Base-by-base conservation (phyloP, 257 asterid genomes). In the Craterostigma plantagineum region DNA sequence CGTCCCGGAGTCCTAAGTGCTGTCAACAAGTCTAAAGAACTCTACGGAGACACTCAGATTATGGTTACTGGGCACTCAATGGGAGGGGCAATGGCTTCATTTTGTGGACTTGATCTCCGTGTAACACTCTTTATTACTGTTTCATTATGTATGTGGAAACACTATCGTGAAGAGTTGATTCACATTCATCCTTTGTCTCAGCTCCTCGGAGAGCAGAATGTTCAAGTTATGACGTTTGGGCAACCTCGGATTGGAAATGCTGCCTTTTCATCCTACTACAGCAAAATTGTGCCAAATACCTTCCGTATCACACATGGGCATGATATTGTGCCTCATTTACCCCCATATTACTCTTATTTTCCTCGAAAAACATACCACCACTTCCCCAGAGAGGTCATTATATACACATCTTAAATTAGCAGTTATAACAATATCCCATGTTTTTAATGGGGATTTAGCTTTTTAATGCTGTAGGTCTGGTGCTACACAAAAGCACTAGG, bases 21-120 rank as follows among this genome's bases (percentile, higher is more conserved):
- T 43, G 66, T 90, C 56, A 55, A 66, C 56, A 49, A 43, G 44
- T 79, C 71, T 34, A 71, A 67, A 63, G 71, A 72, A 39, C 34
- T 73, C 7, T 72, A 77, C 50, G 99, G 92, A 45, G 69, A 72
- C 51, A 60, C 69, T 35, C 57, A 54, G 46, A 66, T 90, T 50
- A 67, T 90, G 60, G 75, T 71, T 44, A 83, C 96, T 15, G 99
- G 99, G 41, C 99, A 90, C 65, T 90, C 99, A 13, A 90, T 90
- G 99, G 99, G 99, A 63, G 99, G 96, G 49, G 99, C 96, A 34
- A 90, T 90, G 54, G 99, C 92, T 44, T 82, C 92, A 50, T 61
- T 90, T 40, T 90, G 99, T 51, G 99, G 71, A 13, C 86, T 90
- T 54, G 99, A 90, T 75, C 87, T 90, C 47, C 63, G 38, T 39